phyloP scores from a whole-genome alignment of 768 basidiomycete species.

The Rhodocollybia butyracea region DNA sequence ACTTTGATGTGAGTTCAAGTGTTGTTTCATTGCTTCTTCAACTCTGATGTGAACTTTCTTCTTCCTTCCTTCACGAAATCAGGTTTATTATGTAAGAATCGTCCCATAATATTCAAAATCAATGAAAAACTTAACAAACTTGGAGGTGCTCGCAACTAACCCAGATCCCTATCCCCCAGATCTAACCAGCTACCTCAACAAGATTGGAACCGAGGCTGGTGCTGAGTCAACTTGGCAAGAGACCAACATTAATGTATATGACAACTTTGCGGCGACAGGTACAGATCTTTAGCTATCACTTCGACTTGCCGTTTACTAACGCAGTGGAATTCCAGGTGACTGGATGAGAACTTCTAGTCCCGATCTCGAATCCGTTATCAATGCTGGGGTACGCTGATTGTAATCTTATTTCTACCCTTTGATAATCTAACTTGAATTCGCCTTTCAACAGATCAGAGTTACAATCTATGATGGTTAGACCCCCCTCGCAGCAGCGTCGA shows the following conservation, averaged over 20 bases:
- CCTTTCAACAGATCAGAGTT: constrained; percentile 23
- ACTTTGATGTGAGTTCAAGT: constrained; percentile 42
- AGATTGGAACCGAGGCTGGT: constrained; percentile 36
- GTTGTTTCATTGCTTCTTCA: background rate
- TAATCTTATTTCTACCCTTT: background rate
- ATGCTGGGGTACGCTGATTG: constrained; percentile 27
- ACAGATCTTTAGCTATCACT: constrained; percentile 17
- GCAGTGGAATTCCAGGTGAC: too few species aligned
- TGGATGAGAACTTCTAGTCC: constrained; percentile 32
- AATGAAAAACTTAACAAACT: too few species aligned
- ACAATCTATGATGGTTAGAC: constrained; percentile 40
- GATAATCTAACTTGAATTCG: background rate
- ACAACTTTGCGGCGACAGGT: constrained; percentile 48
- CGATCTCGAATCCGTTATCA: constrained; percentile 35
- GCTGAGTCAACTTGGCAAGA: constrained; percentile 41
- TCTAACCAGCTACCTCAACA: constrained; percentile 29
- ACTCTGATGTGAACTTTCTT: background rate
- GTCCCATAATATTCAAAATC: too few species aligned
- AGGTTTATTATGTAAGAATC: constrained; percentile 57
- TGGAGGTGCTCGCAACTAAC: constrained; percentile 32
- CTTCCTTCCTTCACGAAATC: too few species aligned
- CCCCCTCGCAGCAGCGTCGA: constrained; percentile 17
- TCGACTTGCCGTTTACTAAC: background rate
- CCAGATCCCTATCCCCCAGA: constrained; percentile 51
- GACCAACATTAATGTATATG: constrained; percentile 39